A percentile compares a stretch with the other conserved stretches of the same genome.
phyloP scores from a whole-genome alignment of 768 basidiomycete genomes.

The Pulveroboletus sp. region DNA sequence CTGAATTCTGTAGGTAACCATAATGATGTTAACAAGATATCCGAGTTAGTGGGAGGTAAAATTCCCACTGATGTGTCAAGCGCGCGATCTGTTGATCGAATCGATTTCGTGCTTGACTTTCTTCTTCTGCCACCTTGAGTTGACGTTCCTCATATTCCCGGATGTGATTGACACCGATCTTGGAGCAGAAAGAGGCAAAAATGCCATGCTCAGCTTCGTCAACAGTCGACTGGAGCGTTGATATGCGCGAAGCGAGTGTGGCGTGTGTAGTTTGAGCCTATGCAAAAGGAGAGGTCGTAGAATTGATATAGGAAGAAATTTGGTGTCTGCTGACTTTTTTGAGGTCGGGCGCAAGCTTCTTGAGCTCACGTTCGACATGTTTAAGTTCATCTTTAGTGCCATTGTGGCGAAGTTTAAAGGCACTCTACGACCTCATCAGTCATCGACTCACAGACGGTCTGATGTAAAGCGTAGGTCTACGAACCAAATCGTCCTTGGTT shows the following conservation, averaged over 20 bases:
- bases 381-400: conserved; percentile 84
- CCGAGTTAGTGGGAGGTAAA: not conserved
- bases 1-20: conserved; percentile 46
- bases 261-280: conserved; percentile 54
- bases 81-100: conserved; percentile 86
- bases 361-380: conserved; percentile 68
- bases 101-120: conserved; percentile 75
- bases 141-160: conserved; percentile 93
- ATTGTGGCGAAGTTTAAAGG: conserved; percentile 66
- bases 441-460: not conserved
- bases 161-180: conserved; percentile 76
- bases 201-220: conserved; percentile 76
- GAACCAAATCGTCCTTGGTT: conserved; percentile 78
- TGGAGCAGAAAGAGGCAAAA: conserved; percentile 72
- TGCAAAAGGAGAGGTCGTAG: not conserved
- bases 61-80: conserved; percentile 73
- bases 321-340: conserved; percentile 49
- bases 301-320: not conserved
- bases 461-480: conserved; percentile 16
- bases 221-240: conserved; percentile 50
- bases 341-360: conserved; percentile 60
- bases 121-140: conserved; percentile 81
- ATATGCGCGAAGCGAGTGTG: conserved; percentile 50
- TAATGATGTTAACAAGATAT: conserved; percentile 3
- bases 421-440: conserved; percentile 45